Evolutionary conservation across 139 green algal genomes (phyloP), one percentile per base, ranked within the genome.

Genomic region (Chlamydomonas asymmetrica): DNA sequence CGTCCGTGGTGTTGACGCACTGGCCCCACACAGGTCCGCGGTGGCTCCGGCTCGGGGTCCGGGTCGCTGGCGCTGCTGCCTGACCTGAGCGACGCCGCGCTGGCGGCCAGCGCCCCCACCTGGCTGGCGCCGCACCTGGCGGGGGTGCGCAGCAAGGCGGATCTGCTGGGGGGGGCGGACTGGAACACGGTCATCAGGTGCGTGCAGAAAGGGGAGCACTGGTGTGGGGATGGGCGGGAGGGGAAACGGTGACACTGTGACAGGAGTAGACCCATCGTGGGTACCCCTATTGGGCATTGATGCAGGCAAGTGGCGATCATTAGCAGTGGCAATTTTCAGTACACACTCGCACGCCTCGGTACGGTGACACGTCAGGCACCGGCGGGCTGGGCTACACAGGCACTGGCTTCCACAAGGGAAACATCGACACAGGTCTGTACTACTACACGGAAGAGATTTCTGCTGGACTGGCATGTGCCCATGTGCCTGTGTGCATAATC

Each of bases 81-180:
- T 6, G 85, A 92, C 75, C 73, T 92, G 35, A 76, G 64, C 4
- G 82, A 88, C 40, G 48, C 25, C 13, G 77, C 74, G 2, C 69
- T 92, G 31, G 43, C 86, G 67, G 41, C 29, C 6, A 76, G 45
- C 9, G 66, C 45, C 29, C 18, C 10, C 6, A 20, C 10, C 0
- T 90, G 85, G 85, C 81, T 92, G 65, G 60, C 25, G 29, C 85
- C 83, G 5, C 66, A 80, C 63, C 56, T 87, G 57, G 35, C 52
- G 7, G 82, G 85, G 7, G 63, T 80, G 20, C 61, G 85, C 25
- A 78, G n/a, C 29, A 66, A 70, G 60, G 48, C 32, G 18, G 57
- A 85, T 31, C 52, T 66, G n/a, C 52, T 75, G n/a, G 43, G 73
- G 35, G 71, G 76, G 57, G 63, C 80, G 31, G 54, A 65, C 41